These are phyloP conservation scores for Xylaria sp. DNA, from an alignment of 2,329 filamentous ascomycete genomes.

Conservation along the genomic window DNA sequence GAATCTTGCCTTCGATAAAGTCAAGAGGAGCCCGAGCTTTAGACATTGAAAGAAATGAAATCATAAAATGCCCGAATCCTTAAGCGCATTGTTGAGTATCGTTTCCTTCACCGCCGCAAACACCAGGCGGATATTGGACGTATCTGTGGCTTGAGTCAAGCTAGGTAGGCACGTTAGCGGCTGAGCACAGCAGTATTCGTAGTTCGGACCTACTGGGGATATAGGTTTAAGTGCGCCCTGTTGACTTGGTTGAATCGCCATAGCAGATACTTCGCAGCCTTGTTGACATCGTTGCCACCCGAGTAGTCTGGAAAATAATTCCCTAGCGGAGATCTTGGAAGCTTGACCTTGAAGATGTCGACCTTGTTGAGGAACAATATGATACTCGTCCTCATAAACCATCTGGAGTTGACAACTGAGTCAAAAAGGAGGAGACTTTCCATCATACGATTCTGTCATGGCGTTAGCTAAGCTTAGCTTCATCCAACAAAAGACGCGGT, in stretches of 20 bases:
- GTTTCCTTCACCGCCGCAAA: conserved; percentile 99
- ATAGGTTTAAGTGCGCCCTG: conserved; percentile 90
- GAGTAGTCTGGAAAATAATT: conserved; percentile 99
- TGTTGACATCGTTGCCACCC: conserved; percentile 95
- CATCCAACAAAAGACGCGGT: background rate
- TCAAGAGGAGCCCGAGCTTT: conserved; percentile 15
- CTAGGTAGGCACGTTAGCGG: conserved; percentile 50
- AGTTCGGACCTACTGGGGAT: conserved; percentile 81
- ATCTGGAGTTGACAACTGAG: conserved; percentile 96
- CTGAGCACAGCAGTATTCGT: background rate
- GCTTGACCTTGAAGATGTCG: conserved; percentile 95
- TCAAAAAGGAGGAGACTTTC: conserved; percentile 95
- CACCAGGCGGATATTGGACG: conserved; percentile 95
- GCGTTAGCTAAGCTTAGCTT: conserved; percentile 16
- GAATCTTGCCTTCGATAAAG: conserved; percentile 21
- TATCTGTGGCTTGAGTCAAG: conserved; percentile 97
- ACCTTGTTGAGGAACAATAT: conserved; percentile 99
- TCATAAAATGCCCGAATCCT: conserved; percentile 95
- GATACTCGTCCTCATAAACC: conserved; percentile 99
- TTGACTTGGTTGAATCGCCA: conserved; percentile 99
- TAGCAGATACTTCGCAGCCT: conserved; percentile 94
- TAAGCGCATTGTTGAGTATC: conserved; percentile 95
- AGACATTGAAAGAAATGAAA: conserved; percentile 25
- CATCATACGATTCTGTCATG: conserved; percentile 93
- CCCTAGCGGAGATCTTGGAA: conserved; percentile 82